A percentile compares a stretch with the other conserved stretches of the same genome.
Evolutionary conservation across 164 flowering plant species (phyloP).

Genomic region (Hamamelis virginiana): DNA sequence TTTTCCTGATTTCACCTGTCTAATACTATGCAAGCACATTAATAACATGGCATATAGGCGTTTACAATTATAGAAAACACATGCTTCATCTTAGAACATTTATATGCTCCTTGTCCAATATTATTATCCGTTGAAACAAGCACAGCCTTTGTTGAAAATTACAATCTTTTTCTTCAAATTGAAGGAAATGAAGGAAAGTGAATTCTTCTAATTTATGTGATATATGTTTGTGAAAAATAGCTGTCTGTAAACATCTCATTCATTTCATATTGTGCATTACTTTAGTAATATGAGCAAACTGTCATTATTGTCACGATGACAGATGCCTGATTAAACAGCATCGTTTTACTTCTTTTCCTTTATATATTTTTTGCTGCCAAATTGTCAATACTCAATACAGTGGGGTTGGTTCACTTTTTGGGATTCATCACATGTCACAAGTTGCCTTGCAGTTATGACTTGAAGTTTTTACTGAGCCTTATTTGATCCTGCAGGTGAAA

Average conservation of each 20-base stretch:
- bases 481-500: conserved; percentile 56
- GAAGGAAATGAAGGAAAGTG: neutral
- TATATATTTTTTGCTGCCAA: neutral
- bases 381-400: neutral
- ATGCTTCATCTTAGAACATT: neutral
- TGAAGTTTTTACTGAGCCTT: neutral
- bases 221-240: neutral
- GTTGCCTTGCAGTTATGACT: neutral
- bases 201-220: neutral
- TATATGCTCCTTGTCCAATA: neutral
- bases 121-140: neutral
- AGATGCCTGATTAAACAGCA: neutral
- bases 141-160: neutral
- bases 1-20: neutral
- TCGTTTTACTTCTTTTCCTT: neutral
- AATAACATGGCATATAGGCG: neutral
- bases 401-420: neutral
- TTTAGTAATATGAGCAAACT: neutral
- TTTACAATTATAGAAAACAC: neutral
- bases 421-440: neutral
- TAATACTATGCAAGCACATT: neutral
- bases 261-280: neutral
- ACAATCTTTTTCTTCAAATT: neutral
- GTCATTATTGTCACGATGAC: neutral
- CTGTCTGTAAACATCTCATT: neutral